phyloP scores from a whole-genome alignment of 2,329 filamentous ascomycete genomes.

The Aciculosporium take region DNA sequence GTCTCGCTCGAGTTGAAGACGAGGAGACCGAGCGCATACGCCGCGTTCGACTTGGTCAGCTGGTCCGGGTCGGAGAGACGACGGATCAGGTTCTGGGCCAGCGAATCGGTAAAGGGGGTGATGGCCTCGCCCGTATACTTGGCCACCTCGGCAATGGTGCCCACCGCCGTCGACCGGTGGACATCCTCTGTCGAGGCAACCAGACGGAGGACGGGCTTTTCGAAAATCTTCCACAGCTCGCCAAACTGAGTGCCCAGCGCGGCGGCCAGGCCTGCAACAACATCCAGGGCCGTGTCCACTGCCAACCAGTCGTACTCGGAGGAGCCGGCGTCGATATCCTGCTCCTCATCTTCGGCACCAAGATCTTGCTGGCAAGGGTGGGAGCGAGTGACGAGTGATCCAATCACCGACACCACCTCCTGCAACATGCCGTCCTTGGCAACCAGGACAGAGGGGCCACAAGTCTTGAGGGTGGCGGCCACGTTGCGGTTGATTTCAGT shows the following conservation, averaged over 20 bases:
- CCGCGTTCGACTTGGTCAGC: conserved; percentile 89
- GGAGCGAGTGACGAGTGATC: conserved; percentile 71
- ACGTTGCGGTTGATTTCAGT: conserved; percentile 93
- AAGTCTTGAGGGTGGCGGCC: conserved; percentile 77
- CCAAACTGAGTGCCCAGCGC: conserved; percentile 70
- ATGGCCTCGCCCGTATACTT: conserved; percentile 71
- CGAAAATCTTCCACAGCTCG: conserved; percentile 90
- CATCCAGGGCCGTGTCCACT: conserved; percentile 86
- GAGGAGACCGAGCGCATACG: conserved; percentile 78
- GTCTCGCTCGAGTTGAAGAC: conserved; percentile 66
- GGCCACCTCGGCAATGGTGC: conserved; percentile 82
- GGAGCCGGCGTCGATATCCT: conserved; percentile 57
- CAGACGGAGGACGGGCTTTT: conserved; percentile 81
- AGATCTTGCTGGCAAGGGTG: conserved; percentile 90
- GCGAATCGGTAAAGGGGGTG: conserved; percentile 61
- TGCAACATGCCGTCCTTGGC: conserved; percentile 54
- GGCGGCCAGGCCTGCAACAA: conserved; percentile 68
- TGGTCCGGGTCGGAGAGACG: conserved; percentile 79
- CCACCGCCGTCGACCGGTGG: conserved; percentile 80
- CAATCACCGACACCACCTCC: conserved; percentile 60
- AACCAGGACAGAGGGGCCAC: conserved; percentile 71
- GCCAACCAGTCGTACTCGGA: conserved; percentile 98
- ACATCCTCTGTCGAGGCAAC: conserved; percentile 72
- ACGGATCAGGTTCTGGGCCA: conserved; percentile 72
- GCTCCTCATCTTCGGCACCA: conserved; percentile 63